Evolutionary conservation across 306 rosid genomes (phyloP).

Genomic region (Astragalus glycyphyllos): DNA sequence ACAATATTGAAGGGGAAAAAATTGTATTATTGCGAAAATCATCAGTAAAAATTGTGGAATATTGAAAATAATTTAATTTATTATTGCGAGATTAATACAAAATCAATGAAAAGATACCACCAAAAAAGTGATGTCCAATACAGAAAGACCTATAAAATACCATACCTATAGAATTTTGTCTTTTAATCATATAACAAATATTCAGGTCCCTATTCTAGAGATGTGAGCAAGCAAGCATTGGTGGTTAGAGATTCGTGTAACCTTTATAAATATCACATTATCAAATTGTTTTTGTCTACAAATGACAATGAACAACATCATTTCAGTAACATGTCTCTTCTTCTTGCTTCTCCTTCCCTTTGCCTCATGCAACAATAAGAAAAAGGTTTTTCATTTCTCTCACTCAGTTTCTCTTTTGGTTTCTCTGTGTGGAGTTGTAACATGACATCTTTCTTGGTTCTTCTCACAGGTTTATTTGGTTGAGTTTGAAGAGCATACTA

Average conservation of each 20-base stretch:
- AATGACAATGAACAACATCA: constrained; percentile 21
- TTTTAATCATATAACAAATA: constrained; percentile 4
- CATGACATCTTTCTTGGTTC: neutral
- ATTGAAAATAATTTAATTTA: neutral
- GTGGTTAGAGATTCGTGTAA: constrained; percentile 43
- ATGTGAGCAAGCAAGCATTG: constrained; percentile 35
- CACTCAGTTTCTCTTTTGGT: neutral
- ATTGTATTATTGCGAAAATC: neutral
- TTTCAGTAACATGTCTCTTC: constrained; percentile 15
- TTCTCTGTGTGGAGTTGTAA: neutral
- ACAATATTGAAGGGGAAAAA: too few relatives aligned
- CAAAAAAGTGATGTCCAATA: constrained; percentile 1
- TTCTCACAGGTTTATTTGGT: constrained; percentile 64
- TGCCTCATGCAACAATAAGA: constrained; percentile 42
- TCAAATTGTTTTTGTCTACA: constrained; percentile 34
- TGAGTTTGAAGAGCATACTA: constrained; percentile 57
- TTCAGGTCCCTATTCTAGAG: constrained; percentile 35
- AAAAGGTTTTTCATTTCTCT: constrained; percentile 36
- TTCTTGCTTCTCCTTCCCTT: constrained; percentile 35
- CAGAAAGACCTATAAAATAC: constrained; percentile 8
- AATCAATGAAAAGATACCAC: neutral
- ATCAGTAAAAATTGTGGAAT: neutral
- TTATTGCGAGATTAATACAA: neutral
- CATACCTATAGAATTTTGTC: constrained; percentile 32
- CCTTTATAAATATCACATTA: constrained; percentile 37